Base-by-base conservation (phyloP, 2,329 filamentous ascomycete genomes). In the Penicillium concentricum region DNA sequence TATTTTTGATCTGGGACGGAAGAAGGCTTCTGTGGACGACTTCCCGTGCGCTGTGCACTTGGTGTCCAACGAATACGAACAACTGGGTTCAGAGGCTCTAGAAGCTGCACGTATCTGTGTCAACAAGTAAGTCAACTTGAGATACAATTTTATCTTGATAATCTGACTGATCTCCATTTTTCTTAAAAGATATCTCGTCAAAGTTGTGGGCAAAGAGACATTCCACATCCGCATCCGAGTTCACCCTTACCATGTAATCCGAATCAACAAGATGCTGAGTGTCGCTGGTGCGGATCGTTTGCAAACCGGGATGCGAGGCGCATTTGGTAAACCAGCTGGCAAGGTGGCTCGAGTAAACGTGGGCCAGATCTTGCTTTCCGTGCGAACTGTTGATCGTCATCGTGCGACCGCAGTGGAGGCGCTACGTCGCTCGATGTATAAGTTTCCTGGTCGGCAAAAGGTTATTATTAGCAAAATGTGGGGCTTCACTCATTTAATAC, bases 361-460 rank as follows among this genome's bases (percentile, higher is more conserved):
- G n/a, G 43, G 43, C 10, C 32, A 35, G 32, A 46, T 46, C 24
- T 12, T 46, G 13, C 9, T 46, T 18, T 46, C 43, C 3, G 43
- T 22, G 28, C 28, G 43, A 22, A 46, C 43, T 15, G 43, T 34
- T 6, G 32, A 35, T 35, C 32, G 32, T 3, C 43, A 46, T 30
- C 18, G 28, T 1, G 20, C 2, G 15, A 48, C 32, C 43, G 51
- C 51, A 13, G 26, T 54, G n/a, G 44, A 54, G 26, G 51, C 51
- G 9, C 44, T 54, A 15, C 37, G 37, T 49, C 44, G 44, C n/a
- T 54, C 51, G n/a, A 54, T 54, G 46, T 58, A 58, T 16, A 58
- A 58, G 46, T 58, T 58, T 10, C 56, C 51, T 4, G 56, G 56
- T 43, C 51, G 56, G 39, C 56, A 58, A 52, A 56, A 58, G 47